A percentile compares a stretch with the other conserved stretches of the same genome.
Evolutionary conservation across 306 rosid genomes (phyloP).

Genomic region (Glycine latifolia): DNA sequence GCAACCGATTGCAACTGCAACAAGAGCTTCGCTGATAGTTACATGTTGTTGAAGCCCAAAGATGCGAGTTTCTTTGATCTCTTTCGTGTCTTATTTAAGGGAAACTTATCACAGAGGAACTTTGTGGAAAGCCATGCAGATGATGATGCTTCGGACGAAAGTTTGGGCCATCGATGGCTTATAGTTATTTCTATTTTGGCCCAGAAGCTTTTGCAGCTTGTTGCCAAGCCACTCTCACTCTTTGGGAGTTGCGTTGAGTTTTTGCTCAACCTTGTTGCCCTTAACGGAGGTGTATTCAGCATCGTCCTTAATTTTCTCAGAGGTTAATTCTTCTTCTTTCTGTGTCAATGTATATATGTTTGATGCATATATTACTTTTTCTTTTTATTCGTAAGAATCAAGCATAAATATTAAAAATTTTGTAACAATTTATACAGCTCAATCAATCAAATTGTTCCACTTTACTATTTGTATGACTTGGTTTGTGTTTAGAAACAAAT

Average conservation of each 20-base stretch:
- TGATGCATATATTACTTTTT: too few relatives aligned
- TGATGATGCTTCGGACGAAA: neutral
- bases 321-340: slow-evolving; percentile 40
- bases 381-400: too few relatives aligned
- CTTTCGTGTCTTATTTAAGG: slow-evolving; percentile 33
- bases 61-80: slow-evolving; percentile 65
- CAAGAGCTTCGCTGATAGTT: slow-evolving; percentile 57
- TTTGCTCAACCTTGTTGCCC: slow-evolving; percentile 48
- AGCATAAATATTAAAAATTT: too few relatives aligned
- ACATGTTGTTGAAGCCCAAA: slow-evolving; percentile 65
- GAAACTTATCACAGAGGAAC: slow-evolving; percentile 41
- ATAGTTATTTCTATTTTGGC: slow-evolving; percentile 52
- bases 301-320: slow-evolving; percentile 43
- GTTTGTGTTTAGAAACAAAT: too few relatives aligned
- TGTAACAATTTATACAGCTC: too few relatives aligned
- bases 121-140: slow-evolving; percentile 45
- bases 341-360: too few relatives aligned
- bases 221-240: slow-evolving; percentile 36
- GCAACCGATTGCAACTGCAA: slow-evolving; percentile 38
- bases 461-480: too few relatives aligned
- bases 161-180: slow-evolving; percentile 52
- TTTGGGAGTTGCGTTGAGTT: slow-evolving; percentile 46
- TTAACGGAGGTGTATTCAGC: slow-evolving; percentile 38
- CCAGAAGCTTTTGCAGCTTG: slow-evolving; percentile 53
- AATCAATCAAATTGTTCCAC: too few relatives aligned